Percentiles rank a stretch among this genome's conserved stretches.
phyloP scores from a whole-genome alignment of 352 stramenopile genomes.

The Pythium volutum region DNA sequence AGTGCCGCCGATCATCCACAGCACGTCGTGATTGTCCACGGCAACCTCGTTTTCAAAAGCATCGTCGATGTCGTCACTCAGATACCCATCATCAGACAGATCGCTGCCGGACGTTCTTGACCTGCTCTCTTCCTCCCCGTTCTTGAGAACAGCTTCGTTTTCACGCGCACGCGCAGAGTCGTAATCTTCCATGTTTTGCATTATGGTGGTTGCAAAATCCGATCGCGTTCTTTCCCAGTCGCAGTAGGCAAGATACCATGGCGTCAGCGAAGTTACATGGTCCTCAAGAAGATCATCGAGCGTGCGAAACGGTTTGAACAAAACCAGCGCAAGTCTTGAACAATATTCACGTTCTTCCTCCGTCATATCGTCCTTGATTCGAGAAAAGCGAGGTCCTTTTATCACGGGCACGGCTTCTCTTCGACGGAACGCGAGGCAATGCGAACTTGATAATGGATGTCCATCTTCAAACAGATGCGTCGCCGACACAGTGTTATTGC shows the following conservation, averaged over 20 bases:
- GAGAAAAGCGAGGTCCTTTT: neutral
- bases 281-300: neutral
- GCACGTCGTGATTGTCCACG: neutral
- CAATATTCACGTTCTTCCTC: constrained; percentile 2
- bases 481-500: neutral
- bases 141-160: neutral
- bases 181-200: constrained; percentile 18
- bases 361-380: neutral
- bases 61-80: neutral
- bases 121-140: neutral
- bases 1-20: neutral
- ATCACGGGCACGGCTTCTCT: constrained; percentile 9
- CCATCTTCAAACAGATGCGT: neutral
- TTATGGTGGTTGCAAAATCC: constrained; percentile 8
- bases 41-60: neutral
- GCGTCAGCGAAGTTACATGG: neutral
- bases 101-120: neutral
- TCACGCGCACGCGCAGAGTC: neutral
- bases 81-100: constrained; percentile 5
- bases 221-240: neutral
- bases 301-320: constrained; percentile 17
- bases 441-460: constrained; percentile 5
- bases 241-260: constrained; percentile 7
- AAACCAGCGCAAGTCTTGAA: constrained; percentile 8
- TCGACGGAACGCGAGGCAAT: constrained; percentile 10